Evolutionary conservation across 2,329 filamentous ascomycete genomes (phyloP), one percentile per base, ranked within the genome.

Genomic region (Pseudocercospora macadamiae): DNA sequence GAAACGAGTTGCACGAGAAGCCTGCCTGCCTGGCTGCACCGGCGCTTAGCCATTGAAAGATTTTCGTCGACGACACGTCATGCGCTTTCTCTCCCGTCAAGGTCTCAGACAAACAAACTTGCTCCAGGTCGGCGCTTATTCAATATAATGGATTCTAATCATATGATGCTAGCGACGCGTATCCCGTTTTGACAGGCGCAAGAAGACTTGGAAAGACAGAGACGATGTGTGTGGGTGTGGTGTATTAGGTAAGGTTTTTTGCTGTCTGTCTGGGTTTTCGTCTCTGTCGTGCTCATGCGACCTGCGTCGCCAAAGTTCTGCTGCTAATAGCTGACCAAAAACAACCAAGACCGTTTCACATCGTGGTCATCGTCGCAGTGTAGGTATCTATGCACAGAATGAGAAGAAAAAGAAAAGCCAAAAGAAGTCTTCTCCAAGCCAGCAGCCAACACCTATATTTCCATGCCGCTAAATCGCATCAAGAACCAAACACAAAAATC

Each of bases 381-480:
- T 9, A 47, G 53, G 57, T 60, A 55, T 60, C 53, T 60, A 56
- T 60, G 57, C 57, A 56, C 47, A 55, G 21, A 36, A 53, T 23
- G 25, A 45, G 39, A 10, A 21, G 39, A 23, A 45, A 6, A 45
- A 25, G 39, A 45, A 45, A n/a, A 10, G n/a, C n/a, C n/a, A 3
- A 55, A 59, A 18, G 32, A 45, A 32, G n/a, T 26, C 18, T 9
- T 7, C 12, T 42, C 7, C 34, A n/a, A 18, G 3, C 32, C 51
- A 39, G n/a, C 19, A 10, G 34, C 16, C 30, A 23, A 55, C 32
- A 18, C 37, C 53, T 14, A 18, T 16, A 19, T 47, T 18, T 47
- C 36, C 39, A 55, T 59, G 52, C 45, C 49, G 55, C 28, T 44
- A 25, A 48, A 59, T 36, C 30, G 45, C 12, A 59, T 34, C 28